Base-by-base conservation (phyloP, 345 rosid genomes). In the Punica granatum region DNA sequence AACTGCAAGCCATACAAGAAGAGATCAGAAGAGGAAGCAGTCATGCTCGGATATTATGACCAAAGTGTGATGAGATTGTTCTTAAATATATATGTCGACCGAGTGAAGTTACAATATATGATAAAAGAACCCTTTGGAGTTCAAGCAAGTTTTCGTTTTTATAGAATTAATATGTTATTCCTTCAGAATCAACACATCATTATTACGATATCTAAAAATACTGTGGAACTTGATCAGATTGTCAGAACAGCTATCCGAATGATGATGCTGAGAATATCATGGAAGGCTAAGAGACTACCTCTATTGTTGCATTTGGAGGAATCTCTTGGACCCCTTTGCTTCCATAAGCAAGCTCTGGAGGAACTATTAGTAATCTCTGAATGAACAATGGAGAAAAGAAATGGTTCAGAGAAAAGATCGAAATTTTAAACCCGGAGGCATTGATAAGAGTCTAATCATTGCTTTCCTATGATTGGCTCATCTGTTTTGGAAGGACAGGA, bases 221-320 rank as follows among this genome's bases (percentile, higher is more conserved):
- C n/a, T 44, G 18, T 3, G 51, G 51, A 44, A 44, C n/a, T 44
- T 44, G 46, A 42, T 42, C 15, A 42, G 46, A 42, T 9, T 42
- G 9, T 42, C 25, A n/a, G 23, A 21, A 48, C 54, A n/a, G 23
- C 15, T 4, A 48, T n/a, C 23, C 19, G 58, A 19, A 7, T 25
- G 58, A 23, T 0, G 58, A 51, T 18, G 6, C 51, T 1, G 51
- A 44, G 51, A 5, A 44, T 15, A 3, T 44, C n/a, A n/a, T 44
- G n/a, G 32, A 14, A 65, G 67, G 33, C 15, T 42, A 23, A 53
- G 18, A 60, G 64, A 36, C 56, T 56, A 92, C 98, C 92, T 88
- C 98, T 53, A 92, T 92, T 39, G 97, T 92, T 71, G 95, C 98
- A 79, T 92, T 88, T 61, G 97, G 98, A 76, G 98, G 97, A 71